These are phyloP conservation scores for Cercophora sp. DNA, from an alignment of 495 filamentous ascomycete species.

Conservation along the genomic window DNA sequence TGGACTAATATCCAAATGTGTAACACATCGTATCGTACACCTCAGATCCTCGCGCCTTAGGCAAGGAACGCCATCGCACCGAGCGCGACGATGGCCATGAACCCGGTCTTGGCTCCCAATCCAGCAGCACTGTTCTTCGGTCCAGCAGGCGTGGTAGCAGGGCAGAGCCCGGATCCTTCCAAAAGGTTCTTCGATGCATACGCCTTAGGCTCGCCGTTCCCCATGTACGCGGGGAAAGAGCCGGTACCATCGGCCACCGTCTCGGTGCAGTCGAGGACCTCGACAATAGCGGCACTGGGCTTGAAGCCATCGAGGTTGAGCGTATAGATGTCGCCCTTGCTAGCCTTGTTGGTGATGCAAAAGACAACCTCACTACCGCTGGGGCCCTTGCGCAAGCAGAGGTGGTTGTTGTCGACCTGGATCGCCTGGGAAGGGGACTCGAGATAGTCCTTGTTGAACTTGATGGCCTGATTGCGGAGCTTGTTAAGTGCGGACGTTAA, in stretches of 20 bases:
- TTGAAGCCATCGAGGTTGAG: conserved; percentile 24
- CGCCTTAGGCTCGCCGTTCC: conserved; percentile 25
- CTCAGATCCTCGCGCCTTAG: no score
- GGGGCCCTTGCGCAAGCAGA: conserved; percentile 66
- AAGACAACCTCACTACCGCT: conserved; percentile 44
- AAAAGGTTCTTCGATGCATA: conserved; percentile 14
- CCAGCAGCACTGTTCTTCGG: conserved; percentile 10
- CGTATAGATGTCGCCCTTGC: conserved; percentile 23
- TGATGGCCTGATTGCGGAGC: conserved; percentile 56
- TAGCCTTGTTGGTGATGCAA: conserved; percentile 32
- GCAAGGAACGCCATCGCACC: conserved; percentile 19
- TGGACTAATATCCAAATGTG: no score
- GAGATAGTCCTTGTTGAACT: conserved; percentile 42
- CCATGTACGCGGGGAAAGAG: conserved; percentile 20
- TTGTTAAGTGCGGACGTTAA: conserved; percentile 55
- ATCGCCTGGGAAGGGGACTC: conserved; percentile 52
- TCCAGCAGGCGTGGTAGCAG: conserved; percentile 13
- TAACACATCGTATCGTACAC: no score
- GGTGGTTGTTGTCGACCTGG: conserved; percentile 49
- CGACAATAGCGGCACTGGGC: conserved; percentile 24
- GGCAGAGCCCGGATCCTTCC: conserved; percentile 23
- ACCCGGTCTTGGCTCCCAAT: conserved; percentile 7
- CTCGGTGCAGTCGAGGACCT: conserved; percentile 24
- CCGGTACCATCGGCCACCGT: conserved; percentile 22
- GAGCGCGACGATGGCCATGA: conserved; percentile 13